Base-by-base conservation (phyloP, 352 stramenopile species). In the Pythium diclinum region DNA sequence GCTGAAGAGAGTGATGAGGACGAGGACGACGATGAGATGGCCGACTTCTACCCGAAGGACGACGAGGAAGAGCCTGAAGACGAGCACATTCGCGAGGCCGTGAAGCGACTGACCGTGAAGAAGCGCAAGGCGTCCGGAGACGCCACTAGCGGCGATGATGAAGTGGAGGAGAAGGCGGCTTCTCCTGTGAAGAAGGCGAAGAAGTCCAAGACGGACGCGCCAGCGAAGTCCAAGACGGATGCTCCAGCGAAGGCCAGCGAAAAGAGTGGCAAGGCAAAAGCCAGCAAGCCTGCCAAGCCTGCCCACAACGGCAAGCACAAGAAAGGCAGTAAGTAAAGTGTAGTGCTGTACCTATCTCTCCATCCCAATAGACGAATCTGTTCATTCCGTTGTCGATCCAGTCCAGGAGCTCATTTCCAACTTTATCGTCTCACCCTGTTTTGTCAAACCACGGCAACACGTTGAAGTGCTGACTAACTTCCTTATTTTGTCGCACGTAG, bases 31-130 rank as follows among this genome's bases (percentile, higher is more conserved):
- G 76, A 88, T 54, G 79, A 89, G 49, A 78, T 91, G 74, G 63
- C 77, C 5, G 83, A 89, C 23, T 68, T 91, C 48, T 88, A 88
- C 42, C 82, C 82, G 10, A 68, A 81, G 16, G 76, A 85, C 5
- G 75, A 81, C 28, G 81, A 84, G 7, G 63, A 72, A 40, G 46
- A 58, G 60, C 54, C 64, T 14, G 51, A 68, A 6, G 64, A 78
- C 33, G 69, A 71, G 13, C 73, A 82, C 53, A 71, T 71, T 55
- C 58, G 59, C 16, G 69, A 78, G 34, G 71, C 68, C 9, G 78
- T 78, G 47, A 64, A 78, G 60, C 68, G 65, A 11, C 52, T 83
- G 30, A 73, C 73, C 25, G 32, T 69, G 25, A 75, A 72, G 62
- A 78, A 78, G 61, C 67, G 67, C 49, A 83, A 85, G 38, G 65